Conservation (phyloP, 139 green algal species). For the Pleodorina starrii region DNA sequence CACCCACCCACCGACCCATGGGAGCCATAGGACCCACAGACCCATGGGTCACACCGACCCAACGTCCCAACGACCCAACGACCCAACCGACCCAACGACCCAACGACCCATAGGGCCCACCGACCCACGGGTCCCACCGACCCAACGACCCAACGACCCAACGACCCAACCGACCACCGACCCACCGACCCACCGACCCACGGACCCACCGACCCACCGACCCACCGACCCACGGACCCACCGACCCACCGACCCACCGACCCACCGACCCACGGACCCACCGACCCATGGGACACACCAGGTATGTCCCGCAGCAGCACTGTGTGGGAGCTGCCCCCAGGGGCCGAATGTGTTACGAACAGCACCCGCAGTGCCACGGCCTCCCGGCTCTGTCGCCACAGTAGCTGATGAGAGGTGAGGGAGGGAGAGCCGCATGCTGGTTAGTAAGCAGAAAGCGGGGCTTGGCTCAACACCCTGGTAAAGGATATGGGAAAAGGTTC, state of each 20-base stretch:
- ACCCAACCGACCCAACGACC: too few relatives aligned
- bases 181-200: too few relatives aligned
- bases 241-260: constrained; percentile 10
- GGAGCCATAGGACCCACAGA: too few relatives aligned
- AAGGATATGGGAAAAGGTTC: too few relatives aligned
- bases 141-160: too few relatives aligned
- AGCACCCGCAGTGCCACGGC: constrained; percentile 70
- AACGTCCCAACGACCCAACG: too few relatives aligned
- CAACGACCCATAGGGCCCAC: too few relatives aligned
- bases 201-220: background rate
- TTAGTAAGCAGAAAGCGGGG: background rate
- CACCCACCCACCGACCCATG: too few relatives aligned
- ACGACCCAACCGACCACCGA: too few relatives aligned
- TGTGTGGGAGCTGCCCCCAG: constrained; percentile 65
- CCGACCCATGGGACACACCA: constrained; percentile 1
- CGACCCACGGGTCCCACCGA: too few relatives aligned
- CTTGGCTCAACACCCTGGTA: background rate
- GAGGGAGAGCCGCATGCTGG: background rate
- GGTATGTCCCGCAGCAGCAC: constrained; percentile 77
- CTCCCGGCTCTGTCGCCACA: constrained; percentile 73
- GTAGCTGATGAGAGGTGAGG: constrained; percentile 38
- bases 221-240: background rate
- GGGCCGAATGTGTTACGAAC: constrained; percentile 65
- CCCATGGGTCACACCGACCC: too few relatives aligned
- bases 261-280: background rate